Base-by-base conservation (phyloP, 176 grass and related monocot species). In the Chrysopogon serrulatus region DNA sequence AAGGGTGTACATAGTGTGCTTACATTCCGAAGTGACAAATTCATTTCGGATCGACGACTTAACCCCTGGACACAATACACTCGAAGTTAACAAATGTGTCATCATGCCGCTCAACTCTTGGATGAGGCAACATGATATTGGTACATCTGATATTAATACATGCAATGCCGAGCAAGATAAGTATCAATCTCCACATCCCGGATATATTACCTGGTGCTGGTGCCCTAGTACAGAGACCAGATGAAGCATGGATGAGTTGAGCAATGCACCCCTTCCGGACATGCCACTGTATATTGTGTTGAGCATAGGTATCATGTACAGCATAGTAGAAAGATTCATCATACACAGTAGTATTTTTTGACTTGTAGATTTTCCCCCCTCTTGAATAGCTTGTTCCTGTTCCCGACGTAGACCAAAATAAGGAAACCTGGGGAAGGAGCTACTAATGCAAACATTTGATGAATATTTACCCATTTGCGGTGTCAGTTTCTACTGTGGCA, bases 231-330 rank as follows among this genome's bases (percentile, higher is more conserved):
- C 23, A 60, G 8, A 11, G 62, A 47, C 57, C 54, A 63, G 18
- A 42, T 33, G 42, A 68, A 63, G 27, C 26, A 71, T 69, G 39
- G 43, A 63, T 90, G 72, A 65, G 88, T 63, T 65, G 42, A 71
- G 34, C 41, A 12, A 49, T 23, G 63, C 3, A 39, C 41, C 51
- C 3, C 36, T 47, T 53, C 63, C 27, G 30, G 34, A 13, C 76
- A 30, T 53, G 59, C 49, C 15, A 81, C 39, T 88, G 86, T 63
- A 65, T 66, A 88, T 60, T 77, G 27, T 78, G 73, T 77, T 71
- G 76, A 78, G 83, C 30, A 78, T 83, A 72, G 56, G 78, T 45
- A 78, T 24, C 79, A 14, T 90, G 83, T 86, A 66, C 83, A 87
- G 85, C 21, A 57, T 81, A 81, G 84, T 26, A 43, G 70, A 73